These are phyloP conservation scores for Orbilia blumenaviensis DNA, from an alignment of 2,329 filamentous ascomycete species.

Conservation along the genomic window DNA sequence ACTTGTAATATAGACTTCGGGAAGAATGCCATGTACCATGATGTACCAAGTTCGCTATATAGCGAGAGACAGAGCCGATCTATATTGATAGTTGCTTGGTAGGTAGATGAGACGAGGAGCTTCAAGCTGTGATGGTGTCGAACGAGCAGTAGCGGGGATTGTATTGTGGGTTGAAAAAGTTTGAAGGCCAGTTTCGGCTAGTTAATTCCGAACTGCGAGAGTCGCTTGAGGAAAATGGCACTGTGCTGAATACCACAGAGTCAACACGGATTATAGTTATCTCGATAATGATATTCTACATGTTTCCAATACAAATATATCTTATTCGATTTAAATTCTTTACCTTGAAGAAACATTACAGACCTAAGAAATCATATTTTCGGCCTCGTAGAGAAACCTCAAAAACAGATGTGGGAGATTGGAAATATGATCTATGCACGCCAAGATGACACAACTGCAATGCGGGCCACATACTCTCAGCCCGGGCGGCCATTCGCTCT, in stretches of 20 bases:
- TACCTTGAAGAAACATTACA: too few relatives aligned
- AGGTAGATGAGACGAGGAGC: not conserved
- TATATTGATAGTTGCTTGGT: not conserved
- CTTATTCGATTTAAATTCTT: too few relatives aligned
- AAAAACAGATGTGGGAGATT: not conserved
- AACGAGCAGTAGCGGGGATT: not conserved
- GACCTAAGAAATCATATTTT: too few relatives aligned
- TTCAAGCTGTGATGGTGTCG: not conserved
- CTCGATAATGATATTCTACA: not conserved
- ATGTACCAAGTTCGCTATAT: not conserved
- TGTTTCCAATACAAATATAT: too few relatives aligned
- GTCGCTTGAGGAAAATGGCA: not conserved
- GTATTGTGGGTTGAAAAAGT: slow-evolving; percentile 23
- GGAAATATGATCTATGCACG: slow-evolving; percentile 2
- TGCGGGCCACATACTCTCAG: not conserved
- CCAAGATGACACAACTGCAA: not conserved
- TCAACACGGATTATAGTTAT: not conserved
- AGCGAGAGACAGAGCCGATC: not conserved
- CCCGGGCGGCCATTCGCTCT: too few relatives aligned
- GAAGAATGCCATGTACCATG: too few relatives aligned
- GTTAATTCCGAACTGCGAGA: slow-evolving; percentile 35
- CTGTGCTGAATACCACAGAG: not conserved
- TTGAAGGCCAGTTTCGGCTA: not conserved
- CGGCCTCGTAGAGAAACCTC: too few relatives aligned
- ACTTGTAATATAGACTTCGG: too few relatives aligned